A percentile compares a stretch with the other conserved stretches of the same genome.
These are phyloP conservation scores for Pythium phragmitis DNA, from an alignment of 352 stramenopile genomes.

Conservation along the genomic window DNA sequence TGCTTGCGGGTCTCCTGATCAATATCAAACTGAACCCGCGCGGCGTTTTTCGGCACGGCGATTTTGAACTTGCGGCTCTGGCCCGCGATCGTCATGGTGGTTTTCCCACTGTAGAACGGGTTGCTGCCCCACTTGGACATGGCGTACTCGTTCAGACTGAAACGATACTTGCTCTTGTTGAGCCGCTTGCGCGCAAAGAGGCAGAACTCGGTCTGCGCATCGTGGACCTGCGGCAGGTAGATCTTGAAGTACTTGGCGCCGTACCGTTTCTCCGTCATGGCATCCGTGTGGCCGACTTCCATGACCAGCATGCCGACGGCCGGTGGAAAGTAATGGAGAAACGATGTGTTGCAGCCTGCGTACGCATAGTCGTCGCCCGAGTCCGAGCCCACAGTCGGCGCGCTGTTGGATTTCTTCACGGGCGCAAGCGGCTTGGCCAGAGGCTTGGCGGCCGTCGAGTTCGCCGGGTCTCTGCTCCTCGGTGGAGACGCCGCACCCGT, in stretches of 20 bases:
- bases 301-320: slow-evolving; percentile 65
- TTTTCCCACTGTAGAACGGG: slow-evolving; percentile 57
- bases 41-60: slow-evolving; percentile 39
- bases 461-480: neutral
- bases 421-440: neutral
- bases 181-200: slow-evolving; percentile 72
- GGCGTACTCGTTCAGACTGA: slow-evolving; percentile 62
- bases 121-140: slow-evolving; percentile 67
- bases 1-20: slow-evolving; percentile 74
- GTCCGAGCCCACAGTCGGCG: slow-evolving; percentile 29
- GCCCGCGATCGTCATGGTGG: slow-evolving; percentile 45
- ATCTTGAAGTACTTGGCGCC: slow-evolving; percentile 71
- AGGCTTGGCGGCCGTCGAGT: neutral
- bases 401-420: slow-evolving; percentile 28
- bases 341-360: slow-evolving; percentile 44
- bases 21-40: slow-evolving; percentile 63
- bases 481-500: neutral
- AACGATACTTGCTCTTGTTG: slow-evolving; percentile 78
- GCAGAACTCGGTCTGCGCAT: slow-evolving; percentile 70
- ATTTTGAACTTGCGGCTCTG: slow-evolving; percentile 59
- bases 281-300: slow-evolving; percentile 46
- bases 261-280: slow-evolving; percentile 55
- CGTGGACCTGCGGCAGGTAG: slow-evolving; percentile 72
- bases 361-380: slow-evolving; percentile 34
- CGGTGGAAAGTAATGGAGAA: slow-evolving; percentile 62